Base-by-base conservation (phyloP, 805 yeast genomes). In the Candida piceae region DNA sequence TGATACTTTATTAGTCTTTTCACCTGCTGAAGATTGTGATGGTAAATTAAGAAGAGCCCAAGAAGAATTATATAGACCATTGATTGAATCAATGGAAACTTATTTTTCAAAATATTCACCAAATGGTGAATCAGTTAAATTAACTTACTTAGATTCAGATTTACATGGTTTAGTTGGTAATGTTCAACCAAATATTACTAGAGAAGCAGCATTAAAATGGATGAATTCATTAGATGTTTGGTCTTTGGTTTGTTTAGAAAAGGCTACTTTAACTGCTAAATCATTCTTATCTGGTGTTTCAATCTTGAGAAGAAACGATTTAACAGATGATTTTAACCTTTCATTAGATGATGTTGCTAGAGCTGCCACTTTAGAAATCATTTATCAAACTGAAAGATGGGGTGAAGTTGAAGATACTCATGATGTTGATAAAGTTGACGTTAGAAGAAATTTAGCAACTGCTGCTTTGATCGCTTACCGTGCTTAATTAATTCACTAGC, bases 351-450 rank as follows among this genome's bases (percentile, higher is more conserved):
- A 86, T 43, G 70, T 90, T 27, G 82, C 89, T 2, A 76, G 76
- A 50, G 74, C 83, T 40, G 88, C 88, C 8, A 80, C 83, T 39
- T 67, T 93, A 50, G 99, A 93, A 55, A 80, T 80, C 11, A 78
- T 81, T 23, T 76, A 75, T 61, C 99, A 93, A 63, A 84, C 95
- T 24, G 78, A 77, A 16, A 74, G 80, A 53, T 93, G 98, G 98
- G 98, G 98, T 22, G 97, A 90, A 61, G 97, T 90, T 17, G 97
- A 93, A 63, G 98, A 93, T 55, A 87, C 97, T 3, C 98, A 93
- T 57, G 98, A 93, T 58, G 97, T 93, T n/a, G 95, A 86, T 52
- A 81, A 83, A 59, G 95, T 80, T 27, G 97, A 93, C 50, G 71
- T 94, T 50, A 70, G 86, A 52, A 78, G 97, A 60, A 78, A 80